Conservation (phyloP, 2,329 filamentous ascomycete genomes). For the Fusarium musae region DNA sequence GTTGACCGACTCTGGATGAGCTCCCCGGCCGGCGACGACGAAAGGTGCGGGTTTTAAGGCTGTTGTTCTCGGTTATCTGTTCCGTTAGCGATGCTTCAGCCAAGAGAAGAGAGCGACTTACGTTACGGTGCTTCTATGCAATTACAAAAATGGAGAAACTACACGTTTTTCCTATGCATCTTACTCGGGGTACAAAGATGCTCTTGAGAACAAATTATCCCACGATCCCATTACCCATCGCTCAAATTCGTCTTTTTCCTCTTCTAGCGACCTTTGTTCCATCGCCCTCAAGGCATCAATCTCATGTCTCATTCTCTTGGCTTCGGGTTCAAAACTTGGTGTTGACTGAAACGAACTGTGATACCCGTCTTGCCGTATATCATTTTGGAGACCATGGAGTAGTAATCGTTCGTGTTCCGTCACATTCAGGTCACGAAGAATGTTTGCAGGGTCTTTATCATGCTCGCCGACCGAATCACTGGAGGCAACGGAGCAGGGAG, state of each 20-base stretch:
- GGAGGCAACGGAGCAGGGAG: not conserved
- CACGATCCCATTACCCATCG: not conserved
- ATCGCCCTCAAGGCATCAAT: fast-evolving
- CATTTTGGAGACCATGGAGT: not conserved
- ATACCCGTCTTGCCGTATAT: not conserved
- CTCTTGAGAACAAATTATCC: not conserved
- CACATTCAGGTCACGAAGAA: not conserved
- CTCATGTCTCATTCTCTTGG: not conserved
- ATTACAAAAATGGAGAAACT: fast-evolving
- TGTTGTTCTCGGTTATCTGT: fast-evolving
- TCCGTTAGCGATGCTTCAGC: fast-evolving
- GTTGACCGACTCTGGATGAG: fast-evolving
- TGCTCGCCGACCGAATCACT: not conserved
- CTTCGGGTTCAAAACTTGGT: fast-evolving
- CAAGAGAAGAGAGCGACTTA: fast-evolving
- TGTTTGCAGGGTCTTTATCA: fast-evolving
- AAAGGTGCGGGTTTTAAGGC: fast-evolving
- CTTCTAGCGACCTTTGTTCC: not conserved
- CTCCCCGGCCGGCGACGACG: no score
- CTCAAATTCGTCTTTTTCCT: not conserved
- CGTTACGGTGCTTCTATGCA: fast-evolving
- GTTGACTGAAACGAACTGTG: not conserved
- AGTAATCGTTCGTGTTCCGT: not conserved
- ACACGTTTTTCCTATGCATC: fast-evolving
- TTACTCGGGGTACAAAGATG: not conserved